These are phyloP conservation scores for Aquanectria penicillioides DNA, from an alignment of 2,329 filamentous ascomycete genomes.

Conservation along the genomic window DNA sequence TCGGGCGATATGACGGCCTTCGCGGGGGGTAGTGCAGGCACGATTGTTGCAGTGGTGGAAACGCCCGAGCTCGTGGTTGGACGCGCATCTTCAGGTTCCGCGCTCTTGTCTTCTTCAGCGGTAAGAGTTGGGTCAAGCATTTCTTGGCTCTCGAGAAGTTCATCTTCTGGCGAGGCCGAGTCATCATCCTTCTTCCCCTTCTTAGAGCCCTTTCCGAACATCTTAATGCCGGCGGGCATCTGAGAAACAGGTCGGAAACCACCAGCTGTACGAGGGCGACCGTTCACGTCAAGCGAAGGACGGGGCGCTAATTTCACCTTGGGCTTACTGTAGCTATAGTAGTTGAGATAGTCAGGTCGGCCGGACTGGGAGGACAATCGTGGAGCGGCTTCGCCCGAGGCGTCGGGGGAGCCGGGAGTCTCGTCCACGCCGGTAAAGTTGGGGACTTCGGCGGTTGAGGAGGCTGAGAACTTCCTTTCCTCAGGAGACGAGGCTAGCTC, in stretches of 20 bases:
- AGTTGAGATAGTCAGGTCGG: constrained; percentile 61
- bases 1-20: constrained; percentile 79
- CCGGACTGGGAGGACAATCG: constrained; percentile 64
- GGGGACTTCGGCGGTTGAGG: constrained; percentile 60
- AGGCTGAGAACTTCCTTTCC: constrained; percentile 58
- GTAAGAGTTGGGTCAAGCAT: constrained; percentile 48
- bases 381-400: constrained; percentile 54
- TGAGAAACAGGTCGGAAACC: constrained; percentile 79
- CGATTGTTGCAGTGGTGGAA: constrained; percentile 52
- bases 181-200: constrained; percentile 50
- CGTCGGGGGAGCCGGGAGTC: constrained; percentile 56
- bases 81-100: constrained; percentile 39
- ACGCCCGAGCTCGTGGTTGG: constrained; percentile 58
- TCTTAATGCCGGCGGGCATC: constrained; percentile 82
- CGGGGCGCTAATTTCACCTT: constrained; percentile 92
- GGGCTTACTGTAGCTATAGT: constrained; percentile 69
- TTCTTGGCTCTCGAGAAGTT: constrained; percentile 49
- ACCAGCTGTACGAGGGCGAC: constrained; percentile 69
- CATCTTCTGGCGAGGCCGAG: constrained; percentile 47
- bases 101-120: constrained; percentile 44
- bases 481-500: constrained; percentile 62
- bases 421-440: constrained; percentile 60
- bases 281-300: constrained; percentile 74
- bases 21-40: constrained; percentile 53
- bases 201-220: constrained; percentile 68